Evolutionary conservation across 495 filamentous ascomycete genomes (phyloP).

Genomic region (Echria macrotheca): DNA sequence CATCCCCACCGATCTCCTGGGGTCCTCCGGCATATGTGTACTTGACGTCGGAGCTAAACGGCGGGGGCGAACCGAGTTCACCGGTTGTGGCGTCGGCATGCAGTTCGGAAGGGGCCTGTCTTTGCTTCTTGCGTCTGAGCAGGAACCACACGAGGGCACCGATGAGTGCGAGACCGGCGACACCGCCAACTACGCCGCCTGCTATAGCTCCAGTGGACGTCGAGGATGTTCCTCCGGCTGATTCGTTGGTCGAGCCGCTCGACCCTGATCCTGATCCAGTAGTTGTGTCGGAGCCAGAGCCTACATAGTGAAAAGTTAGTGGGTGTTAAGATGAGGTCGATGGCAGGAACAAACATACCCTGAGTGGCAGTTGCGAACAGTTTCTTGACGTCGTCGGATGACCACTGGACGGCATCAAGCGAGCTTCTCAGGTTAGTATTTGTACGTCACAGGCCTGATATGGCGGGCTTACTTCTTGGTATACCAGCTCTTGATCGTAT

Average conservation of each 20-base stretch:
- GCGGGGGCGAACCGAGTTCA: too few species aligned
- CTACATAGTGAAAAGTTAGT: not conserved
- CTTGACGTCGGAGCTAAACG: not conserved
- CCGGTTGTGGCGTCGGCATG: too few species aligned
- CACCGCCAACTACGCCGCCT: constrained; percentile 6
- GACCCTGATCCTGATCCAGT: not conserved
- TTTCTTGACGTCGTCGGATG: constrained; percentile 6
- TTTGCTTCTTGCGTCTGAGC: not conserved
- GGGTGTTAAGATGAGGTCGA: too few species aligned
- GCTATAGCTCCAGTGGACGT: constrained; percentile 8
- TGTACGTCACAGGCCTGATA: too few species aligned
- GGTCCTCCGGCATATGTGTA: not conserved
- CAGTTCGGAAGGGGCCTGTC: too few species aligned
- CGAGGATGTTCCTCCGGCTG: too few species aligned
- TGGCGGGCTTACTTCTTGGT: too few species aligned
- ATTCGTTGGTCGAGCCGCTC: too few species aligned
- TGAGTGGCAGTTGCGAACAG: constrained; percentile 6
- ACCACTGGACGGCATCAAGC: constrained; percentile 1
- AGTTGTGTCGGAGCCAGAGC: not conserved
- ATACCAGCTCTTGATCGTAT: constrained; percentile 8
- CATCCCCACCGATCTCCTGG: not conserved
- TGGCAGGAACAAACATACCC: not conserved
- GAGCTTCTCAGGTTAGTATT: too few species aligned
- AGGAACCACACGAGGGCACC: not conserved
- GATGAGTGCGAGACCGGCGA: not conserved